phyloP scores from a whole-genome alignment of 1,139 yeast genomes.

The Blastobotrys ciferrii region DNA sequence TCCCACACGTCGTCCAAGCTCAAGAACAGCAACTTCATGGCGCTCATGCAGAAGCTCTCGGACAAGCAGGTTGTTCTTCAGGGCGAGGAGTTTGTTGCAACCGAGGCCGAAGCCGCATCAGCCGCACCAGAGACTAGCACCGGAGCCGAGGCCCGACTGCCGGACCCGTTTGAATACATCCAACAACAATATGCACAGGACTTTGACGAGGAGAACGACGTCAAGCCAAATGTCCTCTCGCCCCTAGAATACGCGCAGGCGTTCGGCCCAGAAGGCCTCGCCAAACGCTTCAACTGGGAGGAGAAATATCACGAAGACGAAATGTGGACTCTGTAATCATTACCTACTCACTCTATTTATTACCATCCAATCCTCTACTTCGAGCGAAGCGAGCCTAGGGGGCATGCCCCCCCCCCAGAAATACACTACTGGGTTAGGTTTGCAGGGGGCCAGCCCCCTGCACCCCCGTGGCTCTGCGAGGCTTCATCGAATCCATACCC shows the following conservation, averaged over 20 bases:
- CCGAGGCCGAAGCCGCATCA: not conserved
- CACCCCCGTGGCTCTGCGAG: too few species aligned
- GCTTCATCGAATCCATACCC: too few species aligned
- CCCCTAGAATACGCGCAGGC: constrained; percentile 29
- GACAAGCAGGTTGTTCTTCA: constrained; percentile 34
- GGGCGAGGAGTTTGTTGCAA: constrained; percentile 36
- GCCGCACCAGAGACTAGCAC: not conserved
- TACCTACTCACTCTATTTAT: not conserved
- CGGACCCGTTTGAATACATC: constrained; percentile 33
- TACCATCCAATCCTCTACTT: not conserved
- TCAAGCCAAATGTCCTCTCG: constrained; percentile 19
- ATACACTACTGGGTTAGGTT: too few species aligned
- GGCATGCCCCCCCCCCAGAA: too few species aligned
- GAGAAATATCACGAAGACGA: constrained; percentile 28
- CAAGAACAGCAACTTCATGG: constrained; percentile 38
- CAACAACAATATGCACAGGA: constrained; percentile 15
- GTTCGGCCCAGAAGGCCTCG: constrained; percentile 26
- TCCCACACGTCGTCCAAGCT: constrained; percentile 34
- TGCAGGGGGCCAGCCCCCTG: not conserved
- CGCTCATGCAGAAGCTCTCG: constrained; percentile 40
- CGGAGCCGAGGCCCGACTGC: constrained; percentile 20
- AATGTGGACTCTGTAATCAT: constrained; percentile 1
- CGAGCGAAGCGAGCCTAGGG: constrained; percentile 2
- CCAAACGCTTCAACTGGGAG: constrained; percentile 30
- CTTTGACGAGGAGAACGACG: not conserved